Evolutionary conservation across 2,329 filamentous ascomycete genomes (phyloP).

Genomic region (Aspergillus latus): DNA sequence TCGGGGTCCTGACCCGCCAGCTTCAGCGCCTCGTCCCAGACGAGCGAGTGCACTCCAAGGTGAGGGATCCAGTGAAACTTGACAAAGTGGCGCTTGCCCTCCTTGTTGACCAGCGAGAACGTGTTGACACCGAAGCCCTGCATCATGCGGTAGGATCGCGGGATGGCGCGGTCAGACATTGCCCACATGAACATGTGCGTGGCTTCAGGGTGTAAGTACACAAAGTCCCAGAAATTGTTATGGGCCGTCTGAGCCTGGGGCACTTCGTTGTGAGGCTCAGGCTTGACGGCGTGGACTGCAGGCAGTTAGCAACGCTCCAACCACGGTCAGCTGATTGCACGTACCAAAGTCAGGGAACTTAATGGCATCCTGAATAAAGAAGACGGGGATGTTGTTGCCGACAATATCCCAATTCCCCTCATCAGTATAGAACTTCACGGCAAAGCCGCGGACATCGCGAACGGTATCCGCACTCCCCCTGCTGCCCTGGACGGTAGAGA

Average conservation of each 20-base stretch:
- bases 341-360: slow-evolving; percentile 40
- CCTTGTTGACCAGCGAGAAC: slow-evolving; percentile 33
- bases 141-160: slow-evolving; percentile 39
- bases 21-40: slow-evolving; percentile 71
- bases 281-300: slow-evolving; percentile 41
- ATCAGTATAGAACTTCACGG: slow-evolving; percentile 73
- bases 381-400: slow-evolving; percentile 44
- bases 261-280: slow-evolving; percentile 43
- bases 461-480: slow-evolving; percentile 77
- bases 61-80: slow-evolving; percentile 38
- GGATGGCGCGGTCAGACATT: slow-evolving; percentile 40
- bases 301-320: neutral
- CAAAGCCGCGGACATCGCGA: slow-evolving; percentile 79
- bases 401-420: slow-evolving; percentile 68
- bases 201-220: slow-evolving; percentile 34
- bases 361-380: slow-evolving; percentile 45
- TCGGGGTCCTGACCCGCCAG: slow-evolving; percentile 73
- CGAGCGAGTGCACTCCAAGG: slow-evolving; percentile 35
- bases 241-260: slow-evolving; percentile 51
- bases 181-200: slow-evolving; percentile 36
- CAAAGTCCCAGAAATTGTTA: slow-evolving; percentile 54
- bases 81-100: slow-evolving; percentile 37
- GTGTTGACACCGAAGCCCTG: slow-evolving; percentile 40
- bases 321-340: neutral
- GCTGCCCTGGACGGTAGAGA: slow-evolving; percentile 75